Conservation (phyloP, 2,329 filamentous ascomycete species). For the Rhexocercosporidium sp. region DNA sequence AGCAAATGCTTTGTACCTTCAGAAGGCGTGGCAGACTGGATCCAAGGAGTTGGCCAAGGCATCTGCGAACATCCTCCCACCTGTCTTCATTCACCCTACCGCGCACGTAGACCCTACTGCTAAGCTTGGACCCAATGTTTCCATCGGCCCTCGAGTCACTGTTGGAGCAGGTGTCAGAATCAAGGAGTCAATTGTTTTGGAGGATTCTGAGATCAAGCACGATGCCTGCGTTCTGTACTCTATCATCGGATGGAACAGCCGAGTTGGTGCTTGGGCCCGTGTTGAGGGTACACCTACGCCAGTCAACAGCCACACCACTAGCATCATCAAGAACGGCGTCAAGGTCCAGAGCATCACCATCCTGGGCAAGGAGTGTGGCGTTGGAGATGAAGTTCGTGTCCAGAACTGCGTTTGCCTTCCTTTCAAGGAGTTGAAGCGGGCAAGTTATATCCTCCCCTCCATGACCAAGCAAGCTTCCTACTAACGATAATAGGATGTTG, state of each 20-base stretch:
- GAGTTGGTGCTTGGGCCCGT: constrained; percentile 95
- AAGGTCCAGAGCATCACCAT: constrained; percentile 99
- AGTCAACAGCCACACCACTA: constrained; percentile 86
- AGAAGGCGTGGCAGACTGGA: constrained; percentile 85
- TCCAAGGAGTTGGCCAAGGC: constrained; percentile 82
- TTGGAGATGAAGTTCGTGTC: constrained; percentile 92
- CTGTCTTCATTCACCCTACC: constrained; percentile 93
- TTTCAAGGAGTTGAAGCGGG: constrained; percentile 97
- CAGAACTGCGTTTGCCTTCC: constrained; percentile 98
- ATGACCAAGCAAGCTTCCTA: constrained; percentile 24
- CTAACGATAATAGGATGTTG: constrained; percentile 69
- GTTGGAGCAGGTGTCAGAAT: constrained; percentile 88
- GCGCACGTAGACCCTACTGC: constrained; percentile 91
- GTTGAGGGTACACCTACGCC: constrained; percentile 94
- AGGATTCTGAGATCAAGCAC: constrained; percentile 95
- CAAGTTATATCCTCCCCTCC: constrained; percentile 52
- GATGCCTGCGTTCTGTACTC: constrained; percentile 95
- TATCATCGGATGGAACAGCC: constrained; percentile 96
- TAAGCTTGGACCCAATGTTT: constrained; percentile 96
- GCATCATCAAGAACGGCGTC: constrained; percentile 95
- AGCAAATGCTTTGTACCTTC: constrained; percentile 94
- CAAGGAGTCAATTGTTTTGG: constrained; percentile 95
- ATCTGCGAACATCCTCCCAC: constrained; percentile 85
- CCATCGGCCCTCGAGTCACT: constrained; percentile 85
- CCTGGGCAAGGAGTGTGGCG: constrained; percentile 91